These are phyloP conservation scores for Coemansia sp. DNA, from an alignment of 192 early-diverging fungal species.

Conservation along the genomic window DNA sequence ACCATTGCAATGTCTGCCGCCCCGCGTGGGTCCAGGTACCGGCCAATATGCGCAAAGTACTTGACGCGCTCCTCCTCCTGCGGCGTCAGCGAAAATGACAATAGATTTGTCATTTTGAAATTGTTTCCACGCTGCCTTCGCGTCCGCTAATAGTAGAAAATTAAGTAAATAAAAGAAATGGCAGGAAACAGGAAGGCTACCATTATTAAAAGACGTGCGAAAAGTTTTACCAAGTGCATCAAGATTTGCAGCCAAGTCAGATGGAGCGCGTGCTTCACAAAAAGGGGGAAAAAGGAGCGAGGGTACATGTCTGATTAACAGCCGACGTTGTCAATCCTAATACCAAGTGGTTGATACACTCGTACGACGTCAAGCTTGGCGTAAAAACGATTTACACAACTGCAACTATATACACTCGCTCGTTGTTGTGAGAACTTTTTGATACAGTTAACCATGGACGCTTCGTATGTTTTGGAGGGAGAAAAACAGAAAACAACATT, in stretches of 20 bases:
- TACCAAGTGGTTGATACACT: background rate
- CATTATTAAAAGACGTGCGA: background rate
- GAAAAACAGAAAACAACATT: too few species aligned
- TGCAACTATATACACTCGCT: background rate
- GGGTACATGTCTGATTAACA: background rate
- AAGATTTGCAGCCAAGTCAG: background rate
- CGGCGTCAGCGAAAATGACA: conserved; percentile 26
- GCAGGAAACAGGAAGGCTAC: background rate
- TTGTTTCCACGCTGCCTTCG: background rate
- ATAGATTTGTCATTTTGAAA: conserved; percentile 18
- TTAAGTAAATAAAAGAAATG: background rate
- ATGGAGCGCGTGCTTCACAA: background rate
- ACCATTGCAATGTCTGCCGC: conserved; percentile 17
- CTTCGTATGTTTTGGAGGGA: background rate
- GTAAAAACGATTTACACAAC: background rate
- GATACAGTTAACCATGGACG: too few species aligned
- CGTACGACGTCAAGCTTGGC: background rate
- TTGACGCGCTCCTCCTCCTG: conserved; percentile 20
- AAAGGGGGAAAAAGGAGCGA: background rate
- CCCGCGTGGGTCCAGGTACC: conserved; percentile 33
- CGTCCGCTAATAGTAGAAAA: background rate
- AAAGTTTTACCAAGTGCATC: background rate
- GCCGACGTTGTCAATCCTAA: background rate
- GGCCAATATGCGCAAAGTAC: background rate
- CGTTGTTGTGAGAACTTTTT: background rate